These are phyloP conservation scores for Rhizophagus clarus DNA, from an alignment of 192 early-diverging fungal genomes.

Conservation along the genomic window DNA sequence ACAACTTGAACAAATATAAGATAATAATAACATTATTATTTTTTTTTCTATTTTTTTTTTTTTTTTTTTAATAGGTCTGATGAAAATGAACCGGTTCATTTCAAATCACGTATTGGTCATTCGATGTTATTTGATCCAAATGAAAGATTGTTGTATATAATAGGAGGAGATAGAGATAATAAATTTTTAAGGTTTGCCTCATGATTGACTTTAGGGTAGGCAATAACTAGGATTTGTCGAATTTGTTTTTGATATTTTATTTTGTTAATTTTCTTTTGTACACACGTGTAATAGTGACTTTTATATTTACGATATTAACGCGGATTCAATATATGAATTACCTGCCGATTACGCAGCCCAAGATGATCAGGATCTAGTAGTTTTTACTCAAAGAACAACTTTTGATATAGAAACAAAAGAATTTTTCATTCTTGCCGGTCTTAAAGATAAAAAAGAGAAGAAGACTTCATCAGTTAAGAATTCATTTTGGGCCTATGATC, in stretches of 20 bases:
- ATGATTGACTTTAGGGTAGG: neutral
- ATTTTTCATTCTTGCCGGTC: conserved; percentile 81
- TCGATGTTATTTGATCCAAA: conserved; percentile 81
- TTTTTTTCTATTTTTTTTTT: no score
- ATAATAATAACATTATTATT: conserved; percentile 39
- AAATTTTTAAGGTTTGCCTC: conserved; percentile 57
- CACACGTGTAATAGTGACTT: conserved; percentile 60
- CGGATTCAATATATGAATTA: conserved; percentile 76
- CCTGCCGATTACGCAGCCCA: conserved; percentile 74
- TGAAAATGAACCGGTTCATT: conserved; percentile 47
- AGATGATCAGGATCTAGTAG: conserved; percentile 71
- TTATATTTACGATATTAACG: conserved; percentile 81
- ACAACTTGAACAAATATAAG: conserved; percentile 33
- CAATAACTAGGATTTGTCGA: neutral
- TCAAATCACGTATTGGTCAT: conserved; percentile 89
- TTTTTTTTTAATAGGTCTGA: conserved; percentile 1
- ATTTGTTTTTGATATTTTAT: neutral
- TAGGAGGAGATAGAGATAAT: conserved; percentile 88
- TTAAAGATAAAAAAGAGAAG: conserved; percentile 57
- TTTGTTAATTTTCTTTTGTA: neutral
- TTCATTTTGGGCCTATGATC: conserved; percentile 76
- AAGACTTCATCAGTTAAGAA: conserved; percentile 71
- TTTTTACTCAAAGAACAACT: conserved; percentile 83
- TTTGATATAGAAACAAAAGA: conserved; percentile 79
- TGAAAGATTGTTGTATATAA: conserved; percentile 67